phyloP scores from a whole-genome alignment of 208 protist species.

The Kentomonas sorsogonicus region DNA sequence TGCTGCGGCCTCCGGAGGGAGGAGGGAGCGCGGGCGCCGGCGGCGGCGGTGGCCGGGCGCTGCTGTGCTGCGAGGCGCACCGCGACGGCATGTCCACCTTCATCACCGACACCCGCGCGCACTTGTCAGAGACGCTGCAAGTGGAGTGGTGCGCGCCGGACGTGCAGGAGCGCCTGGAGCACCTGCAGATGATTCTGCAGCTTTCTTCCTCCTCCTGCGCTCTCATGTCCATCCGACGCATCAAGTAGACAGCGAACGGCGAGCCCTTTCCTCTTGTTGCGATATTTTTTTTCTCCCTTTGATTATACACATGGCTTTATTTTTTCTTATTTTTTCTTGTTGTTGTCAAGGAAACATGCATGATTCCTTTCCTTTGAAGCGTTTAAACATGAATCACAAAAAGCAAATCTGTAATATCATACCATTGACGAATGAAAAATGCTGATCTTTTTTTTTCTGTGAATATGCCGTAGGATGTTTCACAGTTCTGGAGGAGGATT shows the following conservation, averaged over 20 bases:
- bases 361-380: neutral
- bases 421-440: too few relatives aligned
- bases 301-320: neutral
- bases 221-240: constrained; percentile 24
- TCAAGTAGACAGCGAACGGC: too few relatives aligned
- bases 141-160: constrained; percentile 25
- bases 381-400: neutral
- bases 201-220: constrained; percentile 29
- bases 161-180: constrained; percentile 20
- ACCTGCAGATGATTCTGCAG: constrained; percentile 18
- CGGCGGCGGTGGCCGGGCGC: constrained; percentile 37
- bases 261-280: too few relatives aligned
- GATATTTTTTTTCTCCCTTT: neutral
- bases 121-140: constrained; percentile 12
- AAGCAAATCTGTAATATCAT: too few relatives aligned
- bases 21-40: too few relatives aligned
- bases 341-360: neutral
- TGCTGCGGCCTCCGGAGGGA: constrained; percentile 32
- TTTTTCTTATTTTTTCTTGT: neutral
- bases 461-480: too few relatives aligned
- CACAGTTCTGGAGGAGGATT: too few relatives aligned
- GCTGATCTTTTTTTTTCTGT: neutral
- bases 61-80: constrained; percentile 60
- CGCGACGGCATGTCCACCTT: constrained; percentile 50
- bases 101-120: constrained; percentile 13